Base-by-base conservation (phyloP, 345 rosid genomes). In the Erucastrum elatum region DNA sequence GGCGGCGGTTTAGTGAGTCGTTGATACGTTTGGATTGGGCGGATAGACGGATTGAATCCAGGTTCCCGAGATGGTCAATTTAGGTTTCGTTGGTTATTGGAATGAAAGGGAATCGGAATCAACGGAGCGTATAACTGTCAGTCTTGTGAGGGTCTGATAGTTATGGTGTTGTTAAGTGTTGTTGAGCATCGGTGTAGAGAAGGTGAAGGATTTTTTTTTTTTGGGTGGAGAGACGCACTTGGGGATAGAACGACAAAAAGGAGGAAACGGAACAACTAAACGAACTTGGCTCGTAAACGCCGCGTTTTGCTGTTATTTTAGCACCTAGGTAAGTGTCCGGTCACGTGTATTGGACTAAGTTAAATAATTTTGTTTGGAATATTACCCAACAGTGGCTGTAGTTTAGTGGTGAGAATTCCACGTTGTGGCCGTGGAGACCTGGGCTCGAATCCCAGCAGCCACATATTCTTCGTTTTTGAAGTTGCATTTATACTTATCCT, bases 401-500 rank as follows among this genome's bases (percentile, higher is more conserved):
- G 90, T 86, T 85, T 89, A 91, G 96, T 85, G 92, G 96, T 89
- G 44, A 89, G 90, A 85, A 91, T 84, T 83, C 88, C 85, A 89
- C 88, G 89, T 89, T 85, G 93, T 88, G 93, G 90, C 93, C 93
- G 90, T 89, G 88, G 90, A 80, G 90, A 89, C 90, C 93, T 84
- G 88, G 90, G 96, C 93, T 90, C 88, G 91, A 90, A 84, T 89
- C 88, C 93, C 87, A 89, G 89, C 91, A 87, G 90, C 89, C 91
- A 87, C 93, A 87, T 16, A 3, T 53, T 6, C 2, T 16, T 51
- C 5, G n/a, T 4, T 13, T 7, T 6, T 15, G 7, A 1, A n/a
- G 5, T 7, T 53, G 60, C 0, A 2, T 0, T 5, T 46, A 46
- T 51, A 21, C 4, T 5, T 51, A 0, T 41, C n/a, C 1, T 41